Evolutionary conservation across 2,329 filamentous ascomycete species (phyloP), one percentile per base, ranked within the genome.

Genomic region (Cercospora sojina): DNA sequence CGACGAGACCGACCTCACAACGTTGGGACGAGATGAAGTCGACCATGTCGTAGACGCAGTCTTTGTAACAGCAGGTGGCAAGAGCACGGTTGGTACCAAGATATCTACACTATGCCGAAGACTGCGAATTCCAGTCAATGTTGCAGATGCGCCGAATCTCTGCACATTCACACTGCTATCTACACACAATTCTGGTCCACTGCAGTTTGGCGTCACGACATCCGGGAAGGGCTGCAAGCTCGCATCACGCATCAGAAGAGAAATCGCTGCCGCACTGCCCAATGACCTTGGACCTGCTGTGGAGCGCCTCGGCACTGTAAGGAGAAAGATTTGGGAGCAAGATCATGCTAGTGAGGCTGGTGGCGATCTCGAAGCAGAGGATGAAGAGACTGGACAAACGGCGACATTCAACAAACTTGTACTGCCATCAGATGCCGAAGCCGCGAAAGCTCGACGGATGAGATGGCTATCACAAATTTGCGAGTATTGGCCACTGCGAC

Each of bases 381-480:
- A 87, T 65, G 83, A 93, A 64, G 89, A 89, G 7, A 80, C 84
- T 3, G 91, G 91, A 61, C 95, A 98, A 79, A 87, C 86, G 16
- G 87, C 93, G 1, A 86, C 85, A 0, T 97, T 99, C 79, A 99
- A 99, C 78, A 88, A 86, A 67, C 83, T 99, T 3, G 85, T 98
- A 6, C 87, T 85, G 0, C 89, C 91, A 56, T 87, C 89, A 53
- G 92, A 95, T 74, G 80, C 86, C 0, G 89, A 91, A 67, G 89
- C 89, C 3, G 87, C 88, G 16, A 92, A 92, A 76, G 93, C 87
- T 23, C 85, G 94, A 67, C 86, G 95, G 60, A 93, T 96, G 83
- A 87, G 95, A 65, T 99, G 95, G 95, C 83, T 99, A 1, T 88
- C 91, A 20, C 95, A 99, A 77, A 92, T 99, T 61, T 99, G 95